Evolutionary conservation across 225 moss, liverwort and hornwort genomes (phyloP).

Genomic region (Anthoceros angustus): DNA sequence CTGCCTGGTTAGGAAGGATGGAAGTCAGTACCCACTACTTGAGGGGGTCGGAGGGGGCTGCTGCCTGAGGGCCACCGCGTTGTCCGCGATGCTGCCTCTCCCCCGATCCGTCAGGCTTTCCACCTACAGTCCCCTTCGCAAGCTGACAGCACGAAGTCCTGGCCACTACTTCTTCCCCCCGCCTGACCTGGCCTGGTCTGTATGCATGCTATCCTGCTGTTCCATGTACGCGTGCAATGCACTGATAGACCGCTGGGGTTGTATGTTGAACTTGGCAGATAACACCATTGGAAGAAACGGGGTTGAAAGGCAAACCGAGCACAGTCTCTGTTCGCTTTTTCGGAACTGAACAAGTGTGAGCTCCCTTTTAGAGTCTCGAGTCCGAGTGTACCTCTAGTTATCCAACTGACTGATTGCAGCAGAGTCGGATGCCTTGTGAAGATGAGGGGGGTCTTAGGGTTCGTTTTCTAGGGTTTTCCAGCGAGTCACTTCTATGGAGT

Average conservation of each 20-base stretch:
- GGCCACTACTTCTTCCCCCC: neutral
- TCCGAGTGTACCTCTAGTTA: neutral
- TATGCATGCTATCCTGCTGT: conserved; percentile 3
- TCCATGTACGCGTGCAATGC: neutral
- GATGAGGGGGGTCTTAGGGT: too few species aligned
- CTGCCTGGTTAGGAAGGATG: too few species aligned
- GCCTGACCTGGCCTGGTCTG: neutral
- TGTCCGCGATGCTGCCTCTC: too few species aligned
- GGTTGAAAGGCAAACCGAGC: conserved; percentile 17
- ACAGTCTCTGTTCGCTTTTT: conserved; percentile 37
- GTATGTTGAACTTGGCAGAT: conserved; percentile 19
- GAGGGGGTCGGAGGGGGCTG: too few species aligned
- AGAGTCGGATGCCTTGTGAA: neutral
- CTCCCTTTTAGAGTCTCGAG: neutral
- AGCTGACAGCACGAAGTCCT: too few species aligned
- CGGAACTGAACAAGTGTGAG: conserved; percentile 40
- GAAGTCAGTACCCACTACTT: too few species aligned
- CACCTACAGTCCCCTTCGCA: too few species aligned
- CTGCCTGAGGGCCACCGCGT: too few species aligned
- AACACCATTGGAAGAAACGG: conserved; percentile 21
- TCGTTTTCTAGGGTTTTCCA: too few species aligned
- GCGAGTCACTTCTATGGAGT: too few species aligned
- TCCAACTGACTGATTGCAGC: neutral
- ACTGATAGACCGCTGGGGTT: conserved; percentile 4
- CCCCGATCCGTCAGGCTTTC: too few species aligned